A percentile compares a stretch with the other conserved stretches of the same genome.
Conservation (phyloP, 140 eudicot genomes). For the Senecio squalidus region DNA sequence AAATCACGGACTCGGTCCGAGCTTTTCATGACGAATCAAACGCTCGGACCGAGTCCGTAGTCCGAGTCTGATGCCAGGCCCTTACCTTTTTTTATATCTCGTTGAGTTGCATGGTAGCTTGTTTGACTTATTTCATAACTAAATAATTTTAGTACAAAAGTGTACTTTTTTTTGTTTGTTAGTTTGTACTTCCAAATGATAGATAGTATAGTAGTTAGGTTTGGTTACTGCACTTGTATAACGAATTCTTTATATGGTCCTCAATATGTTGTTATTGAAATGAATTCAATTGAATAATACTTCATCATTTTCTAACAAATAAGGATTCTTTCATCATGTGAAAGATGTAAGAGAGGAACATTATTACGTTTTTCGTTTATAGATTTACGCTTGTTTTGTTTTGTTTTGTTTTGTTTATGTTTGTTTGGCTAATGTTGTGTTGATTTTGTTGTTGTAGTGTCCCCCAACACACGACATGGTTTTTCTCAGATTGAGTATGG, state of each 20-base stretch:
- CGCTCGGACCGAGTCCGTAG: too few species aligned
- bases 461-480: too few species aligned
- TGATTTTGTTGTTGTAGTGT: too few species aligned
- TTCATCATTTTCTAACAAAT: background rate
- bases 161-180: constrained; percentile 14
- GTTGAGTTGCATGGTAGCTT: background rate
- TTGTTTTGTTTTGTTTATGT: too few species aligned
- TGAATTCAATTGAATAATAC: background rate
- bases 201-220: constrained; percentile 1
- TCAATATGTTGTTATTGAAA: constrained; percentile 1
- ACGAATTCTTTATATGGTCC: background rate
- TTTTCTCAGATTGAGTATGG: background rate
- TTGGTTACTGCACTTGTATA: constrained; percentile 17
- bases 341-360: too few species aligned
- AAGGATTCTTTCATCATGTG: too few species aligned
- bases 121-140: background rate
- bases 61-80: background rate
- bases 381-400: background rate
- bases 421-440: too few species aligned
- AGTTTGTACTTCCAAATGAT: constrained; percentile 4
- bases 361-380: too few species aligned
- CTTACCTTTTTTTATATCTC: background rate
- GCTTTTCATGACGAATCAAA: too few species aligned
- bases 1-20: too few species aligned
- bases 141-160: background rate